Conservation (phyloP, 352 stramenopile species). For the Phytophthora sojae region DNA sequence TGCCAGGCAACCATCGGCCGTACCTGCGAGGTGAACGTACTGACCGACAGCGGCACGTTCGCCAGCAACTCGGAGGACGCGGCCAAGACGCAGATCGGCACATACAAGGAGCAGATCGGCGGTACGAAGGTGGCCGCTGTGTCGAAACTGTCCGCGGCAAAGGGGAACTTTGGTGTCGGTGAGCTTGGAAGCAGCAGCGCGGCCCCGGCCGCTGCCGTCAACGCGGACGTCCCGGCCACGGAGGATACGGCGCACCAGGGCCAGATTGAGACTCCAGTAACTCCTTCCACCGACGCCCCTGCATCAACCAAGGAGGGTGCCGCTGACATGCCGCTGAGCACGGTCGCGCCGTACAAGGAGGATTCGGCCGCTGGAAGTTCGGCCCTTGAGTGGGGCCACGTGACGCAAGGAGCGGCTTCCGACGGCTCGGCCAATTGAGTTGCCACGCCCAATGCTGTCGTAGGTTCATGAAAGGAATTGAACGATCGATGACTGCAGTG, state of each 20-base stretch:
- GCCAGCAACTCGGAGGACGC: background rate
- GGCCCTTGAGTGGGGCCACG: background rate
- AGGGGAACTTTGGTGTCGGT: slow-evolving; percentile 25
- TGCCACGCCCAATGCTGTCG: too few relatives aligned
- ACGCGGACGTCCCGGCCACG: too few relatives aligned
- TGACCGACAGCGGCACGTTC: slow-evolving; percentile 13
- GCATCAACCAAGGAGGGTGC: background rate
- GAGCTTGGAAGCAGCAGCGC: background rate
- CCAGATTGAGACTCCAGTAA: background rate
- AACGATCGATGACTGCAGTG: too few relatives aligned
- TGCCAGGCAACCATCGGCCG: slow-evolving; percentile 26
- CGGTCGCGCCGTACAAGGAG: background rate
- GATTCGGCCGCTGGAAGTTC: background rate
- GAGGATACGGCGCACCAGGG: too few relatives aligned
- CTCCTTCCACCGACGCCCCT: background rate
- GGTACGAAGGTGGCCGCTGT: background rate
- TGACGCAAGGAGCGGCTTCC: background rate
- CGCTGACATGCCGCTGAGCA: background rate
- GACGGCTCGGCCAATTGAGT: background rate
- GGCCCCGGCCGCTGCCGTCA: too few relatives aligned
- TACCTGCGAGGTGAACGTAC: slow-evolving; percentile 30
- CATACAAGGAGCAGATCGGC: slow-evolving; percentile 14
- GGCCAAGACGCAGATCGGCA: slow-evolving; percentile 5
- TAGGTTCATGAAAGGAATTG: too few relatives aligned
- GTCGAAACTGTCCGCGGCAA: slow-evolving; percentile 8